Evolutionary conservation across 257 asterid genomes (phyloP).

Genomic region (Echium plantagineum): DNA sequence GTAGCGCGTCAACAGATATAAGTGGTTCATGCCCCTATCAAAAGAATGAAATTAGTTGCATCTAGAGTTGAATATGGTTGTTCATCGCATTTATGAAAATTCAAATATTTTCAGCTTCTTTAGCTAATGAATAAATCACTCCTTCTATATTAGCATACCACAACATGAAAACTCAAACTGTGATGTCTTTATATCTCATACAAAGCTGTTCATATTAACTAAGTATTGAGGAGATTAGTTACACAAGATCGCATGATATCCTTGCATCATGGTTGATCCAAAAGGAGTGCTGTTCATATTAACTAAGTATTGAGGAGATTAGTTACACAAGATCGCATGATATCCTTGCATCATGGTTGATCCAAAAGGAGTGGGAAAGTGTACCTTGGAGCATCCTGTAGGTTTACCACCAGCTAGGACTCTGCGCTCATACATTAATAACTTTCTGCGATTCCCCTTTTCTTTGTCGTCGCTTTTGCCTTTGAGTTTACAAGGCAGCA

Average conservation of each 20-base stretch:
- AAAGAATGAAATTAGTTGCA: background rate
- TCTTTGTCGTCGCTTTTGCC: slow-evolving; percentile 11
- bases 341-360: slow-evolving; percentile 40
- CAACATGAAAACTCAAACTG: background rate
- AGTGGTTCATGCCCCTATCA: slow-evolving; percentile 10
- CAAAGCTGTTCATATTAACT: background rate
- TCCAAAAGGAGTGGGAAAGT: background rate
- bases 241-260: slow-evolving; percentile 29
- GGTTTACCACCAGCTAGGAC: slow-evolving; percentile 27
- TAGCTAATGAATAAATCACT: background rate
- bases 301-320: background rate
- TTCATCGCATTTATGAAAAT: background rate
- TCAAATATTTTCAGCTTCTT: background rate
- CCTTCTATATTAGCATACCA: background rate
- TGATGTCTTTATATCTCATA: too few relatives aligned
- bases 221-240: background rate
- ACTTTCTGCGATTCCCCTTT: slow-evolving; percentile 29
- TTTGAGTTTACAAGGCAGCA: slow-evolving; percentile 54
- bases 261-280: slow-evolving; percentile 28
- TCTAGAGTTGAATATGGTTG: background rate
- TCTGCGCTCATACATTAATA: slow-evolving; percentile 53
- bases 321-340: slow-evolving; percentile 18
- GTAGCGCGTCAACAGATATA: slow-evolving; percentile 41
- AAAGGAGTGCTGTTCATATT: too few relatives aligned
- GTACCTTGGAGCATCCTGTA: slow-evolving; percentile 43